Evolutionary conservation across 202 grass and related monocot genomes (phyloP).

Genomic region (Zizania palustris): DNA sequence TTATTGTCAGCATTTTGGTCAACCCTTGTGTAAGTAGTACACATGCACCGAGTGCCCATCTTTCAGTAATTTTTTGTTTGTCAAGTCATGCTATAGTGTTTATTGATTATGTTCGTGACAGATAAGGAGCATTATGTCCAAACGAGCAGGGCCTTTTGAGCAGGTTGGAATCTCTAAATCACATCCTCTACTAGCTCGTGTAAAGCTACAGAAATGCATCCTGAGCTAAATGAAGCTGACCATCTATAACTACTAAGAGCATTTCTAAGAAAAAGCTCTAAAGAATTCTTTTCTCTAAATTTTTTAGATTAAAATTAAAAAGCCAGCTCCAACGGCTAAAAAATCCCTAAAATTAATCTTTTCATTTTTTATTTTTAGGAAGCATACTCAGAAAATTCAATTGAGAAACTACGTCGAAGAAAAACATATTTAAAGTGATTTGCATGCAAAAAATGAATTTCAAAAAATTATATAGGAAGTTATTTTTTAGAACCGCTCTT

Average conservation of each 20-base stretch:
- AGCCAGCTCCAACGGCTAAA: too few relatives aligned
- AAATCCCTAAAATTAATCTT: too few relatives aligned
- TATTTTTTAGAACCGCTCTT: too few relatives aligned
- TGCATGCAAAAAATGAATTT: too few relatives aligned
- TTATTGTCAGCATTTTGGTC: slow-evolving; percentile 68
- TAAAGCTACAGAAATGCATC: not conserved
- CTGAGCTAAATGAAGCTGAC: slow-evolving; percentile 17
- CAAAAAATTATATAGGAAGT: too few relatives aligned
- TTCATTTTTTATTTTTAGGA: too few relatives aligned
- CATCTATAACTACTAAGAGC: slow-evolving; percentile 16
- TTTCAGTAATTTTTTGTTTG: slow-evolving; percentile 4
- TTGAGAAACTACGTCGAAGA: too few relatives aligned
- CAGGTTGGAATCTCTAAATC: slow-evolving; percentile 55
- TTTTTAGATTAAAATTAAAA: too few relatives aligned
- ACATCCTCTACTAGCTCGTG: not conserved
- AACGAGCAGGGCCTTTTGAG: slow-evolving; percentile 69
- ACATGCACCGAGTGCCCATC: not conserved
- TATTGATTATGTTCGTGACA: slow-evolving; percentile 39
- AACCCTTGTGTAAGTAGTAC: slow-evolving; percentile 73
- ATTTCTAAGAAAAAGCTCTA: too few relatives aligned
- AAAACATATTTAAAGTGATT: too few relatives aligned
- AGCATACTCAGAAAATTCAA: too few relatives aligned
- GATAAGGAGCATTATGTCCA: slow-evolving; percentile 91
- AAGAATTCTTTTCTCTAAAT: too few relatives aligned
- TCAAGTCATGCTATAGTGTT: slow-evolving; percentile 19